Conservation (phyloP, 805 yeast genomes). For the Hanseniaspora taiwanica region DNA sequence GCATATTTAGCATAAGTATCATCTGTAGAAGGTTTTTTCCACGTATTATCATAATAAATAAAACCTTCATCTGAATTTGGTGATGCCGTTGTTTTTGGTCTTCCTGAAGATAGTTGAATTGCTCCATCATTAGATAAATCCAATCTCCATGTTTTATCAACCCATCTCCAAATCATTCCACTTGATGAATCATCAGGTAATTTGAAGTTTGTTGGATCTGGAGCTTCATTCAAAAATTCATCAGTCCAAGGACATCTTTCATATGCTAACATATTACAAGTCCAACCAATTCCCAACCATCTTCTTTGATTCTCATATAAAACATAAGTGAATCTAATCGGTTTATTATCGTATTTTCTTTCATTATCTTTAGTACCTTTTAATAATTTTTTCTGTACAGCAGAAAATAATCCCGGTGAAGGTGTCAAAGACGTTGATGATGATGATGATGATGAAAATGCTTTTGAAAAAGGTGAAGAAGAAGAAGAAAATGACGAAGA, state of each 20-base stretch:
- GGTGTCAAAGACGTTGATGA: conserved; percentile 19
- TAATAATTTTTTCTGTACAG: conserved; percentile 27
- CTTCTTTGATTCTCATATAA: conserved; percentile 89
- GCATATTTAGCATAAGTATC: conserved; percentile 85
- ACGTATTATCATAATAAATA: conserved; percentile 81
- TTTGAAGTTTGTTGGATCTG: conserved; percentile 62
- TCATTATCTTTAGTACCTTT: conserved; percentile 12
- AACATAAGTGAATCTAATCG: conserved; percentile 80
- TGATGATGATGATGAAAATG: background rate
- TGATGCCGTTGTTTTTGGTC: conserved; percentile 40
- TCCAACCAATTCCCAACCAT: conserved; percentile 98
- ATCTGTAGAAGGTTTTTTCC: conserved; percentile 84
- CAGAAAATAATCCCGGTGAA: conserved; percentile 25
- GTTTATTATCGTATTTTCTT: conserved; percentile 16
- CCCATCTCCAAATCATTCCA: conserved; percentile 88
- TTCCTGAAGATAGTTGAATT: conserved; percentile 51
- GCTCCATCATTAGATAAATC: conserved; percentile 86
- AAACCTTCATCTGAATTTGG: conserved; percentile 77
- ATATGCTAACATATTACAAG: conserved; percentile 76
- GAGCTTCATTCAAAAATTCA: conserved; percentile 78
- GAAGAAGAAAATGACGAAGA: conserved; percentile 9
- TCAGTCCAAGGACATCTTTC: conserved; percentile 97
- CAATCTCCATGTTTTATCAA: conserved; percentile 81
- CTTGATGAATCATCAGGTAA: conserved; percentile 64
- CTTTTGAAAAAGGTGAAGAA: conserved; percentile 14